Evolutionary conservation across 1,139 yeast genomes (phyloP), one percentile per base, ranked within the genome.

Genomic region (Kodamaea fungicola): DNA sequence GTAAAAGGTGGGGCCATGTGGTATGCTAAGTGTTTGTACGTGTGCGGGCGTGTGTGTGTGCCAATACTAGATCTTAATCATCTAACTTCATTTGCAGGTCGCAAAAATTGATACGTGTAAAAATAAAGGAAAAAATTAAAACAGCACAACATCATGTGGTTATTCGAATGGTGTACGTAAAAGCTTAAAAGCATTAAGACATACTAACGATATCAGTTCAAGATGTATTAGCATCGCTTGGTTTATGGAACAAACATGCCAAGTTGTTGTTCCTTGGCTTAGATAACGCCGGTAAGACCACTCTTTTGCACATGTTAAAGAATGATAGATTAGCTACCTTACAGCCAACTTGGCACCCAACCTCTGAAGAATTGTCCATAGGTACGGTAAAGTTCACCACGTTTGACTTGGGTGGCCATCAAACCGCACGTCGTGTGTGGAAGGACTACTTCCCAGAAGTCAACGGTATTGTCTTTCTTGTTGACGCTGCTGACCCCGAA

Each of bases 371-470:
- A 63, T 78, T 92, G 54, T 94, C 97, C 43, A 92, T 92, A 55
- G 98, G 97, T 48, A 84, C 86, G 50, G 95, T 92, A 47, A 84
- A 92, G 64, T 92, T 92, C 76, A 92, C 99, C 44, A 94, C 98
- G 30, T 92, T 92, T 55, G 99, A 92, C 65, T 76, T 92, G 55
- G 99, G 99, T 64, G 99, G 99, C 31, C 98, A 92, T 72, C 83
- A 79, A 62, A 97, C 90, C 68, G 98, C 98, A 34, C 90, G 99
- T 71, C 88, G 98, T 69, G 80, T 92, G 59, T 92, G 99, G 99
- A 90, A 89, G 63, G 97, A 92, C 63, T 92, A 92, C 65, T 92
- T 94, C 82, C 99, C 98, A 39, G 98, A 92, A 67, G 98, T 92
- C 40, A 86, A 89, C 63, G 98, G 97, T 38, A 92, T 92, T 53